Conservation (phyloP, 2,329 filamentous ascomycete genomes). For the Xylariaceae sp. region DNA sequence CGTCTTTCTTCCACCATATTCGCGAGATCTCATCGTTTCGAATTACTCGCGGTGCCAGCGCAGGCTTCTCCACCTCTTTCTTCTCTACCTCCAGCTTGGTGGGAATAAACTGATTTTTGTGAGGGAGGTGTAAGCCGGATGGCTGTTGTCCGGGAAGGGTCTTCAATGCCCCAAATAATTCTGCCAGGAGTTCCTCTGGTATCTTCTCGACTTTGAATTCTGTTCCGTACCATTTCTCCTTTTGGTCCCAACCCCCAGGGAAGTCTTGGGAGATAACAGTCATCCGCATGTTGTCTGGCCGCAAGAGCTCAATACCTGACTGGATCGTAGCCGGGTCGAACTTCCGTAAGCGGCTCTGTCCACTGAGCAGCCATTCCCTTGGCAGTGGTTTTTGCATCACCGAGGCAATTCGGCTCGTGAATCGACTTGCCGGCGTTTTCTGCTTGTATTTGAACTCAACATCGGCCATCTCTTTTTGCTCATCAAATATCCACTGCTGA, state of each 20-base stretch:
- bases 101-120: constrained; percentile 94
- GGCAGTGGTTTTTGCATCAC: constrained; percentile 91
- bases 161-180: constrained; percentile 63
- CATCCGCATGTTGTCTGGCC: constrained; percentile 87
- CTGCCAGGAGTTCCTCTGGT: constrained; percentile 68
- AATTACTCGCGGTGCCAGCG: constrained; percentile 74
- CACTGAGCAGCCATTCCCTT: constrained; percentile 84
- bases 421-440: constrained; percentile 84
- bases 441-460: constrained; percentile 95
- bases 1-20: constrained; percentile 98
- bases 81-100: constrained; percentile 92
- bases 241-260: constrained; percentile 80
- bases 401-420: constrained; percentile 79
- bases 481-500: constrained; percentile 90
- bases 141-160: constrained; percentile 59
- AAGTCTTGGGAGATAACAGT: constrained; percentile 79
- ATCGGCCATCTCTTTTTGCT: constrained; percentile 85
- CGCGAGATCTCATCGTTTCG: constrained; percentile 78
- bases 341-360: constrained; percentile 69
- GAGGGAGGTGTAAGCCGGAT: constrained; percentile 76
- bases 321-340: constrained; percentile 79
- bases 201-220: constrained; percentile 86
- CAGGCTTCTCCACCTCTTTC: constrained; percentile 77
- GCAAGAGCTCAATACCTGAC: constrained; percentile 68
- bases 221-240: constrained; percentile 97